Evolutionary conservation across 2,329 filamentous ascomycete species (phyloP), one percentile per base, ranked within the genome.

Genomic region (Pyricularia sp.): DNA sequence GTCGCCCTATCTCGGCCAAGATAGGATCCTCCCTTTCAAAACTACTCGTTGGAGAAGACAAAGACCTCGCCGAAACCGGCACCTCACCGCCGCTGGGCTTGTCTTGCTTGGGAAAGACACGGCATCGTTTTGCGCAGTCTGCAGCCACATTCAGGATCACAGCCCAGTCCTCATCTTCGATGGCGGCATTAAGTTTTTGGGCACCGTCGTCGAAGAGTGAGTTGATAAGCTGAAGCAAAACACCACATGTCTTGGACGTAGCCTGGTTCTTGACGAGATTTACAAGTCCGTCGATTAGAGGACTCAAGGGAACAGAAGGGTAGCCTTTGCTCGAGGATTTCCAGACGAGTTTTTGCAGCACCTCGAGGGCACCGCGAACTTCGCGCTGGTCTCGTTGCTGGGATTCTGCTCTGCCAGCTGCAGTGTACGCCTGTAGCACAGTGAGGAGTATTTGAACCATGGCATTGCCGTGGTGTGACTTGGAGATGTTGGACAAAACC

Each of bases 391-490:
- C 55, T 12, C 58, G 64, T 82, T 81, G 23, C 26, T 58, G 81
- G 78, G 67, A 86, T 83, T 69, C 84, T 86, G 69, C 82, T 82
- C 70, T 81, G n/a, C 79, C 80, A 59, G 82, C 80, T 0, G 75
- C 71, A 1, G 81, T 78, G 55, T 84, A 81, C 68, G 83, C 82
- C 61, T 83, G 83, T 28, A 91, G 78, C 14, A 89, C 85, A 69
- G 89, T 85, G 36, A 92, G 81, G 26, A 92, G 78, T 28, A 90
- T 85, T 68, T 87, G 84, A 64, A 93, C 84, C 1, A 89, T 89
- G 50, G 86, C 86, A 71, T 91, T 89, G 25, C 90, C 90, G 71
- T 92, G 87, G 75, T 93, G 90, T 1, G 91, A 93, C 73, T 84
- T 88, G 80, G 89, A 90, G 0, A 94, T 81, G 71, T 92, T 90